Conservation (phyloP, 2,329 filamentous ascomycete species). For the Pyrenochaeta sp. region DNA sequence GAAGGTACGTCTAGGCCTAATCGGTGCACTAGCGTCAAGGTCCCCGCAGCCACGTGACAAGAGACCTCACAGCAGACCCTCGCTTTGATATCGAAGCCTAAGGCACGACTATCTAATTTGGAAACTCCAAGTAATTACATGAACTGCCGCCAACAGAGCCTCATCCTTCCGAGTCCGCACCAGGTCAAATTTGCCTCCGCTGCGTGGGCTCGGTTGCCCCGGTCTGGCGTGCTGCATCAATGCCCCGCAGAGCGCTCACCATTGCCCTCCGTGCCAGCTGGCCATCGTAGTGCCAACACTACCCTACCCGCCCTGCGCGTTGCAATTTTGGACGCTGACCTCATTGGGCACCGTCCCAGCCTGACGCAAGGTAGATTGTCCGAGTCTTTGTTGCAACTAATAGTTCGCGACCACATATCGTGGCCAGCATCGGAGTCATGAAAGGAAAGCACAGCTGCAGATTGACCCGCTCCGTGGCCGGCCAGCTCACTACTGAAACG, state of each 20-base stretch:
- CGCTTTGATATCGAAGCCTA: neutral
- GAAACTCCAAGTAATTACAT: conserved; percentile 8
- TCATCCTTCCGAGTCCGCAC: conserved; percentile 28
- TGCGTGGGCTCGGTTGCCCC: conserved; percentile 31
- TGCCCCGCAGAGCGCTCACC: conserved; percentile 41
- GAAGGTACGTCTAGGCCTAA: conserved; percentile 10
- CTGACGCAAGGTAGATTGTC: conserved; percentile 49
- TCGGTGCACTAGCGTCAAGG: conserved; percentile 15
- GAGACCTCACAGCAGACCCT: conserved; percentile 1
- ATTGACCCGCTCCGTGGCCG: conserved; percentile 47
- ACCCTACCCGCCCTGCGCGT: conserved; percentile 40
- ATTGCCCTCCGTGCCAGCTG: conserved; percentile 44
- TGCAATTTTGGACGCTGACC: conserved; percentile 42
- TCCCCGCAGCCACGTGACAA: conserved; percentile 25
- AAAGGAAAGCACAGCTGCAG: conserved; percentile 43
- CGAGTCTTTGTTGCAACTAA: conserved; percentile 47
- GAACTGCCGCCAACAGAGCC: conserved; percentile 30
- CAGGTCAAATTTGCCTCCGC: conserved; percentile 27
- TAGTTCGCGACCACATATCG: conserved; percentile 49
- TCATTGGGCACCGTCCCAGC: conserved; percentile 41
- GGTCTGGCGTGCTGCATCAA: conserved; percentile 33
- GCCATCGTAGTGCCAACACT: conserved; percentile 44
- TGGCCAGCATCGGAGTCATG: conserved; percentile 38
- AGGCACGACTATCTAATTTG: conserved; percentile 13
- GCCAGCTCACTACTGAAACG: conserved; percentile 47